These are phyloP conservation scores for Aspergillus amoenus DNA, from an alignment of 2,329 filamentous ascomycete genomes.

Conservation along the genomic window DNA sequence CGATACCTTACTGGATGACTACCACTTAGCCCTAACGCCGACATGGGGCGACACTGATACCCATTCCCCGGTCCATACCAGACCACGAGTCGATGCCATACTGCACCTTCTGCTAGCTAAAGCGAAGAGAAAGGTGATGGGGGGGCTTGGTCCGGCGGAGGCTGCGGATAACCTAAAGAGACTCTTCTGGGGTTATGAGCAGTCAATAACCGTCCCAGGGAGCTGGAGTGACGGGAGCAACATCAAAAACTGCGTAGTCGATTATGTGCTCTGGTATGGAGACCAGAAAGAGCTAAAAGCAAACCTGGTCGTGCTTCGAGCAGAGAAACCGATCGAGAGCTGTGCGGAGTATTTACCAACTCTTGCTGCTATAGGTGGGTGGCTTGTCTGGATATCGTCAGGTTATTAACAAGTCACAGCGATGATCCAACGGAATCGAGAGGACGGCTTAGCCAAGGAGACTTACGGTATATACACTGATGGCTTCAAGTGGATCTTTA, in stretches of 20 bases:
- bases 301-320: neutral
- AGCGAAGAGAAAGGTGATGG: neutral
- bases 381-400: neutral
- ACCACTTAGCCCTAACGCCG: neutral
- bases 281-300: neutral
- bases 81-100: neutral
- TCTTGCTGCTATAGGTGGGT: neutral
- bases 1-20: neutral
- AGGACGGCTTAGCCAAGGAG: neutral
- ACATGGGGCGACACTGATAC: neutral
- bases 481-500: neutral
- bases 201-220: neutral
- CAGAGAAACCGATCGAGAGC: neutral
- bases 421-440: neutral
- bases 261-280: slow-evolving; percentile 1
- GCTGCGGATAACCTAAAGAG: neutral
- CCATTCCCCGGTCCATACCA: neutral
- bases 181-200: slow-evolving; percentile 2
- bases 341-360: neutral
- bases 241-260: neutral
- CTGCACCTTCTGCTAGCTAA: neutral
- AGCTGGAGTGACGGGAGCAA: neutral
- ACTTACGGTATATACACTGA: neutral
- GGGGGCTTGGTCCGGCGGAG: too few relatives aligned
- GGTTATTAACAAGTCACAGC: neutral